Evolutionary conservation across 306 rosid genomes (phyloP).

Genomic region (Arachis stenosperma): DNA sequence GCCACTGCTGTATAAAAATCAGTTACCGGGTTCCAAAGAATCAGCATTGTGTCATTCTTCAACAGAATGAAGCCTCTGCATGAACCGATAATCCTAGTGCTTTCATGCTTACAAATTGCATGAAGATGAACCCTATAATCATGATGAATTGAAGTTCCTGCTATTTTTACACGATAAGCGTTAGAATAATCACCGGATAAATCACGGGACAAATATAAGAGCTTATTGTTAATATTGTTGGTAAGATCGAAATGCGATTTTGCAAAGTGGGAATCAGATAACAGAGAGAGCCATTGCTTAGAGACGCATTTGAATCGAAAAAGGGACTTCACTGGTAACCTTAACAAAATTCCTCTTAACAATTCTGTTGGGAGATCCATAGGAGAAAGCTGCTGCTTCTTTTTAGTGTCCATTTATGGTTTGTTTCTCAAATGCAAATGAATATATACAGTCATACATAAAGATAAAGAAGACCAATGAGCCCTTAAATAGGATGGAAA

Average conservation of each 20-base stretch:
- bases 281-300: constrained; percentile 27
- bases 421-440: no score
- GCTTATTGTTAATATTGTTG: neutral
- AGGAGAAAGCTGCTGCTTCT: neutral
- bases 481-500: no score
- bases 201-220: neutral
- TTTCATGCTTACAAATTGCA: neutral
- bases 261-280: neutral
- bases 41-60: neutral
- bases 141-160: neutral
- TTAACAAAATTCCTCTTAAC: constrained; percentile 4
- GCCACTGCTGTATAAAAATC: neutral
- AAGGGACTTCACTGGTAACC: constrained; percentile 27
- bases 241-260: constrained; percentile 17
- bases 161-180: neutral
- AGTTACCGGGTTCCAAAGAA: constrained; percentile 32
- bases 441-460: no score
- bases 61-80: neutral
- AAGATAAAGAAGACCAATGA: no score
- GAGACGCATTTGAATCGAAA: constrained; percentile 6
- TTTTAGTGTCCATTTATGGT: neutral
- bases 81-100: neutral
- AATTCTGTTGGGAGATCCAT: neutral
- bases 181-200: neutral
- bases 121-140: neutral